Base-by-base conservation (phyloP, 345 rosid genomes). In the Moricandia moricandioides region DNA sequence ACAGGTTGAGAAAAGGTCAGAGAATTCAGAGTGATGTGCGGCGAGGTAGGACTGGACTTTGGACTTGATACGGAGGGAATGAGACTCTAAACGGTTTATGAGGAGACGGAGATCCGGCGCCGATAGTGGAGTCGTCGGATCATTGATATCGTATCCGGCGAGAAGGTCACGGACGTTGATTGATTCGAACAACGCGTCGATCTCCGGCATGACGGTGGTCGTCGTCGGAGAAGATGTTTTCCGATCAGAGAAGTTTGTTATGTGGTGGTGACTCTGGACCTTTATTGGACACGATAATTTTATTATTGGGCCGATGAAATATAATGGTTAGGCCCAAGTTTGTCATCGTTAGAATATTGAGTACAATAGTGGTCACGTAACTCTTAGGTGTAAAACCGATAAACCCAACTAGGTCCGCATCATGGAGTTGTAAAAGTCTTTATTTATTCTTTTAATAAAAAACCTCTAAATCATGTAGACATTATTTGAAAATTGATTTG, bases 101-200 rank as follows among this genome's bases (percentile, higher is more conserved):
- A 95, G 90, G 80, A 95, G 99, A 72, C 97, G 99, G 78, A 95
- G 99, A 85, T 95, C 99, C 24, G 98, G 98, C 49, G 97, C 92
- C 26, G 99, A 83, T 47, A 95, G 90, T 1, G 97, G 98, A 13
- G 96, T 82, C 14, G 87, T 81, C 0, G 92, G 89, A 73, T 95
- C 99, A 49, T 84, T 72, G 26, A 89, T 87, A 83, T 95, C 96
- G 73, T 85, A 82, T 69, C 92, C 84, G 35, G 98, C 74, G 76
- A 95, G 99, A 57, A 92, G 99, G 59, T 95, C 97, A 2, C 89
- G 86, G 65, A 95, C 83, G 84, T 89, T 87, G 81, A 92, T 83
- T 3, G 84, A 70, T 79, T 88, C 86, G 61, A 89, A 84, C 17
- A 89, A 80, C 8, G 75, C 85, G 76, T 86, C 92, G 71, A 88